Conservation (phyloP, 2,329 filamentous ascomycete species). For the Capronia epimyces region DNA sequence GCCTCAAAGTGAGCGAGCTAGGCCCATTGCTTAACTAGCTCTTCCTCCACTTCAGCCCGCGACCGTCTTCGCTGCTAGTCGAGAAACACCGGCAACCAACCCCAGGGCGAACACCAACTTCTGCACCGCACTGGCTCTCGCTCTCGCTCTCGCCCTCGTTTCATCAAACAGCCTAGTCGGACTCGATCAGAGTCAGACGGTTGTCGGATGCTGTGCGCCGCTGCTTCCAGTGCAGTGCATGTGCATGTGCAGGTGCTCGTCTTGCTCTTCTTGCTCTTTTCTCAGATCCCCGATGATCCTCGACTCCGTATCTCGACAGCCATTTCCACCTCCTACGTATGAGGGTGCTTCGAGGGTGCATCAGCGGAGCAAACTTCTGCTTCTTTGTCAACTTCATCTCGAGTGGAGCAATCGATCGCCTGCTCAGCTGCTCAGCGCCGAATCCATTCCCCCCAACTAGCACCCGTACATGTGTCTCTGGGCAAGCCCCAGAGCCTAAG, state of each 20-base stretch:
- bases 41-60: background rate
- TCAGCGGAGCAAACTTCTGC: background rate
- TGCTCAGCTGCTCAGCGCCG: slow-evolving; percentile 4
- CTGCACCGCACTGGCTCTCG: too few species aligned
- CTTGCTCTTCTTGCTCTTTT: too few species aligned
- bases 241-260: too few species aligned
- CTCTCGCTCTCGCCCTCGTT: too few species aligned
- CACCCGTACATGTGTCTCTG: slow-evolving; percentile 2
- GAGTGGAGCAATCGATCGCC: slow-evolving; percentile 6
- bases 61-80: background rate
- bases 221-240: too few species aligned
- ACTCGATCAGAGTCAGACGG: background rate
- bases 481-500: slow-evolving; percentile 13
- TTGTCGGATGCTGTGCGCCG: too few species aligned
- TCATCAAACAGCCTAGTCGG: background rate
- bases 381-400: slow-evolving; percentile 7
- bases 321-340: background rate
- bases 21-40: slow-evolving; percentile 2
- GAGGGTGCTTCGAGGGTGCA: slow-evolving; percentile 8
- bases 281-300: too few species aligned
- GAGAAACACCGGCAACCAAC: slow-evolving; percentile 1
- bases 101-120: background rate
- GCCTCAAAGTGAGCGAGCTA: background rate
- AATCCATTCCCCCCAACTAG: slow-evolving; percentile 10
- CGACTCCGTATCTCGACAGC: too few species aligned